Evolutionary conservation across 257 asterid species (phyloP), one percentile per base, ranked within the genome.

Genomic region (Solanum rostratum): DNA sequence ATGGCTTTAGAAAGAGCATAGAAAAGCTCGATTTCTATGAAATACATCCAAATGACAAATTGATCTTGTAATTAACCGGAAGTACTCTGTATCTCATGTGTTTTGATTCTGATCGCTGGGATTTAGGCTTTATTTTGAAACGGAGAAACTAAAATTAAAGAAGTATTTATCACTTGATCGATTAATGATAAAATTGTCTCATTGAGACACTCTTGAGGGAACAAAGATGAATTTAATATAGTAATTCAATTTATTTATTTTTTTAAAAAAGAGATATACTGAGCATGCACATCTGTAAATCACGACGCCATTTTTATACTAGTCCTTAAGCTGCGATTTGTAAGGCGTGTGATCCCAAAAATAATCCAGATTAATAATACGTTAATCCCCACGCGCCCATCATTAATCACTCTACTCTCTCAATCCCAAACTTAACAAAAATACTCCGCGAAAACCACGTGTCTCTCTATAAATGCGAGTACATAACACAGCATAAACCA

Each of bases 331-430:
- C 69, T 79, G 82, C 74, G 50, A 82, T 41, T 73, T 33, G 79
- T 69, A 29, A 86, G 87, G 89, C 85, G 85, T 84, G 57, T 80
- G 89, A 86, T 86, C 89, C 87, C 82, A 84, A 84, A 86, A 41
- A 49, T 59, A 22, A 57, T 54, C 55, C 71, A 84, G 79, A 84
- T 84, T 79, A 79, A 52, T 4, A 10, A 45, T 43, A 53, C 49
- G 22, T 50, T 53, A 16, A 66, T 63, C 22, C 33, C 60, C 46
- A 65, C 79, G 73, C 86, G 69, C 84, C 54, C 59, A 15, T 46
- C 2, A 63, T 46, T 11, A 62, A 29, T 0, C 45, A 55, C 60
- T 45, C 73, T 0, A 18, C 7, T 53, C n/a, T 59, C 52, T 41
- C 69, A 86, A 62, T 45, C 86, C 50, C 62, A 18, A 85, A 13